Evolutionary conservation across 768 basidiomycete genomes (phyloP), one percentile per base, ranked within the genome.

Genomic region (Tulasnella sp.): DNA sequence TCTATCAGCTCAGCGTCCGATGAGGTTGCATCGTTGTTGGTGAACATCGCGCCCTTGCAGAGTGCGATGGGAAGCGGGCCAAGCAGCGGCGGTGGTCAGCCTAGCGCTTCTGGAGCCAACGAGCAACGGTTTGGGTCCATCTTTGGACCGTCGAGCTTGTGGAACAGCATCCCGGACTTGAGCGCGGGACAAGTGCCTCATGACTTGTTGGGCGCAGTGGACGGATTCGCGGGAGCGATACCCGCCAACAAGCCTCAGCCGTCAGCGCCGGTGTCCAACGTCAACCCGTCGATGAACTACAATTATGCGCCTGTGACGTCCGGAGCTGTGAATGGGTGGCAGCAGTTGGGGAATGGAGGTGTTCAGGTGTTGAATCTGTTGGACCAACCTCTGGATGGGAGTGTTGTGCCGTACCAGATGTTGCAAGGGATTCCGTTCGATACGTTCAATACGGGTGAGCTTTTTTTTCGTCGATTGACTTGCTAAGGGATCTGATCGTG

Each of bases 271-370:
- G 77, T 83, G 79, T 77, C 85, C 76, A 94, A 93, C 81, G 83
- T 94, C 82, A 94, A 93, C 83, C 93, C 92, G 7, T 88, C 88
- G 19, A 86, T 94, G 87, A 91, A 93, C 83, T 84, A 81, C n/a
- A 49, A 68, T 14, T 76, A 76, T 34, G 75, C 67, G 19, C 67
- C 69, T 11, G 40, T 67, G 75, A 34, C 17, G 19, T 19, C 75
- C 7, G 67, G 40, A 0, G 69, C 29, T 15, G 75, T 76, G 36
- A 71, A 74, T 25, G 75, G 69, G 3, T 76, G 75, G 75, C 52
- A 67, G 39, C 75, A 71, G 75, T 25, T 76, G 2, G 42, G 36
- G 14, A 42, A 25, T 42, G 75, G 75, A 1, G 75, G 69, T 4
- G 75, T 76, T 29, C 75, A 76, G 34, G 75, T 76, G 31, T 52